Evolutionary conservation across 2,329 filamentous ascomycete genomes (phyloP).

Genomic region (Hymenoscyphus repandus): DNA sequence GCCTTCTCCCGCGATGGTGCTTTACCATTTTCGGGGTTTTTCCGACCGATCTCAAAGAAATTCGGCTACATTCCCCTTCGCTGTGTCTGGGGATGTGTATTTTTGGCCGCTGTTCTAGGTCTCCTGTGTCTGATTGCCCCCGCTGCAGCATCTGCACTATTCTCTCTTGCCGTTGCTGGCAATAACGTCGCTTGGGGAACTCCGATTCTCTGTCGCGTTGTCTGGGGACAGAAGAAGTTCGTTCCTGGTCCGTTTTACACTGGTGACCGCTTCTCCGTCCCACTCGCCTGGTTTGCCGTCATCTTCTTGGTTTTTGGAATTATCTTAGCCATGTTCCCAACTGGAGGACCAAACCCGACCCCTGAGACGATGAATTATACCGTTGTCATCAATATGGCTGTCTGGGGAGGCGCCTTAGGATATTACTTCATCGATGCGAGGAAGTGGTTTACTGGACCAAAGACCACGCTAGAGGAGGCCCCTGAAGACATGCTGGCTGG

Average conservation of each 20-base stretch:
- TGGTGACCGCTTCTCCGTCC: conserved; percentile 42
- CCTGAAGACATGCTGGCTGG: conserved; percentile 18
- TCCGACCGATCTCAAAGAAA: conserved; percentile 45
- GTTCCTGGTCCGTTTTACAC: conserved; percentile 55
- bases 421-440: conserved; percentile 53
- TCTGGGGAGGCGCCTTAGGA: conserved; percentile 50
- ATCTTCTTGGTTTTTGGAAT: conserved; percentile 51
- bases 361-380: conserved; percentile 56
- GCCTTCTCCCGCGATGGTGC: conserved; percentile 59
- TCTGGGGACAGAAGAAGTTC: conserved; percentile 55
- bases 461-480: conserved; percentile 43
- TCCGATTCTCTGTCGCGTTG: conserved; percentile 52
- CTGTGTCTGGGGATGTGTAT: conserved; percentile 48
- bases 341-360: conserved; percentile 46
- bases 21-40: conserved; percentile 53
- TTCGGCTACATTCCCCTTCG: conserved; percentile 54
- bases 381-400: conserved; percentile 52
- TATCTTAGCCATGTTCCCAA: conserved; percentile 53
- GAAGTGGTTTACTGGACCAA: conserved; percentile 57
- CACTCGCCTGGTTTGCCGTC: conserved; percentile 49
- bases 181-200: conserved; percentile 57
- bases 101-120: conserved; percentile 47
- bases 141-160: conserved; percentile 53
- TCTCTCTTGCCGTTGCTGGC: conserved; percentile 53
- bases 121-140: conserved; percentile 53